A percentile compares a stretch with the other conserved stretches of the same genome.
These are phyloP conservation scores for Tylopilus subfusipes DNA, from an alignment of 768 basidiomycete genomes.

Conservation along the genomic window DNA sequence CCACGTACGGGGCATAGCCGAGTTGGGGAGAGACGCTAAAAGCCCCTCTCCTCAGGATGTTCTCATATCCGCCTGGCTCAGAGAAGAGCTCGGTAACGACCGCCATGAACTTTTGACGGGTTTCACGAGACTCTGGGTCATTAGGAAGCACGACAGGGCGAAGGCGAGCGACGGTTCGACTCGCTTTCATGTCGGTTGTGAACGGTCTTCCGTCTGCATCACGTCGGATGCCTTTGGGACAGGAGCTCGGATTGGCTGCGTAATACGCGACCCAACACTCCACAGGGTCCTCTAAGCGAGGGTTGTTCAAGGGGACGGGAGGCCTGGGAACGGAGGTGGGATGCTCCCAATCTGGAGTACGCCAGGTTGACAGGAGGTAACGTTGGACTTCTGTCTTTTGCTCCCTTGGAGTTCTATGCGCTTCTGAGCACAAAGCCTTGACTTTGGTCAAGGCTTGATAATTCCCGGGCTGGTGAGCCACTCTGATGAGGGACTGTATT, in stretches of 20 bases:
- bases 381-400: constrained; percentile 44
- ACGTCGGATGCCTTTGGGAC: constrained; percentile 46
- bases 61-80: constrained; percentile 37
- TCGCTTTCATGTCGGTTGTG: constrained; percentile 44
- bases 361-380: constrained; percentile 42
- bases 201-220: constrained; percentile 36
- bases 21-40: constrained; percentile 35
- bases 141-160: constrained; percentile 36
- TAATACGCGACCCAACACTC: constrained; percentile 47
- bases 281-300: constrained; percentile 44
- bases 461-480: constrained; percentile 43
- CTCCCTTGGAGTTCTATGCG: constrained; percentile 42
- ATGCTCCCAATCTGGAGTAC: constrained; percentile 38
- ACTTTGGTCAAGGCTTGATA: constrained; percentile 39
- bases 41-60: constrained; percentile 33
- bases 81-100: constrained; percentile 41
- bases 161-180: constrained; percentile 47
- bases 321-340: constrained; percentile 18
- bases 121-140: constrained; percentile 32
- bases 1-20: constrained; percentile 31
- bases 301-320: constrained; percentile 35
- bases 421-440: constrained; percentile 44
- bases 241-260: constrained; percentile 41
- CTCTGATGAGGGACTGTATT: constrained; percentile 40
- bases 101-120: constrained; percentile 40